Evolutionary conservation across 805 yeast species (phyloP).

Genomic region (Saturnispora mendoncae): DNA sequence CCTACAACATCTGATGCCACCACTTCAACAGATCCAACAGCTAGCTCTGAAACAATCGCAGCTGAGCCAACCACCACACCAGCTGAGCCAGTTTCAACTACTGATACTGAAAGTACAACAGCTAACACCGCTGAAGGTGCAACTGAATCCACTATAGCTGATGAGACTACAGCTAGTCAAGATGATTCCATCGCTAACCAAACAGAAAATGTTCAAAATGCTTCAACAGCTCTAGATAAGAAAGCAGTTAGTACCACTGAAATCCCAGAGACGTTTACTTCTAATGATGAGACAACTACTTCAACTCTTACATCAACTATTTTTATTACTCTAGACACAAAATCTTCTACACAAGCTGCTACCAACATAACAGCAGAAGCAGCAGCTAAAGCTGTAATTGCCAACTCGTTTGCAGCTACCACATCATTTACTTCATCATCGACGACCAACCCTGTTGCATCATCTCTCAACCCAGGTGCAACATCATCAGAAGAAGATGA

Average conservation of each 20-base stretch:
- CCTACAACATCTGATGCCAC: too few relatives aligned
- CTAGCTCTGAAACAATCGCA: too few relatives aligned
- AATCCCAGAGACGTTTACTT: background rate
- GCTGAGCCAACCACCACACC: too few relatives aligned
- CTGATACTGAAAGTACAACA: too few relatives aligned
- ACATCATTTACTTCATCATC: background rate
- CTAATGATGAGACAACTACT: conserved; percentile 15
- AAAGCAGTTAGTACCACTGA: background rate
- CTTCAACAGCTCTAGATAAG: background rate
- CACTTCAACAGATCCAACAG: too few relatives aligned
- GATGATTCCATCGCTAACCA: too few relatives aligned
- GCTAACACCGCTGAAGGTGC: too few relatives aligned
- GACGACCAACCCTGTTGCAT: too few relatives aligned
- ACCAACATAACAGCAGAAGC: conserved; percentile 11
- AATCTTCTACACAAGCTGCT: conserved; percentile 7
- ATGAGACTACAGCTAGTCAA: conserved; percentile 6
- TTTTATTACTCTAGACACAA: conserved; percentile 12
- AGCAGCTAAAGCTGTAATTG: background rate
- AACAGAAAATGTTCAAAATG: background rate
- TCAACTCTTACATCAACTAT: conserved; percentile 15
- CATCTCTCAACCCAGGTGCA: background rate
- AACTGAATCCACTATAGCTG: conserved; percentile 2
- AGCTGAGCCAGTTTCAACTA: too few relatives aligned
- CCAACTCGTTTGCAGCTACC: too few relatives aligned
- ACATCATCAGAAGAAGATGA: background rate